These are phyloP conservation scores for Caryopteris hybrid DNA, from an alignment of 305 asterid species.

Conservation along the genomic window DNA sequence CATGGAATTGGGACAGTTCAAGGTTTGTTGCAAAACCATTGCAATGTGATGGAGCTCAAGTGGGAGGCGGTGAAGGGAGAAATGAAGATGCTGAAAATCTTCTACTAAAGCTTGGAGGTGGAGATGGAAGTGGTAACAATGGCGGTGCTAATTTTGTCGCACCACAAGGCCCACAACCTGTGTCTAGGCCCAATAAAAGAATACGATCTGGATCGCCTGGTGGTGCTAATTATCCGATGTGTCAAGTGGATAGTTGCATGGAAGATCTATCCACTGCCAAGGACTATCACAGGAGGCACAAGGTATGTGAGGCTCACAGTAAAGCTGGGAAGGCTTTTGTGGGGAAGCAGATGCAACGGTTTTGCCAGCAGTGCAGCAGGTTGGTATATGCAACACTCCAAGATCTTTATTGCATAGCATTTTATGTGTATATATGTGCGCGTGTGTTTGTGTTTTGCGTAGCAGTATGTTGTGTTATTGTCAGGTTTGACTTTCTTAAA, in stretches of 20 bases:
- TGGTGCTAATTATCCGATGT: conserved; percentile 53
- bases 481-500: not conserved
- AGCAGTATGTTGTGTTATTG: not conserved
- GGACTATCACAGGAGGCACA: conserved; percentile 85
- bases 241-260: conserved; percentile 80
- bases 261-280: conserved; percentile 71
- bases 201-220: conserved; percentile 82
- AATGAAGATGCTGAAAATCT: conserved; percentile 37
- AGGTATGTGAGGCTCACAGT: conserved; percentile 86
- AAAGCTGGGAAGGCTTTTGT: conserved; percentile 66
- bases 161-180: conserved; percentile 33
- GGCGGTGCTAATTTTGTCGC: conserved; percentile 26
- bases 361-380: conserved; percentile 91
- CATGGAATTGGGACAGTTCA: conserved; percentile 79
- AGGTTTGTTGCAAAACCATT: conserved; percentile 60
- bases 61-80: conserved; percentile 17
- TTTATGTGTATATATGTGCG: too few species aligned
- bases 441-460: too few species aligned
- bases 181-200: conserved; percentile 56
- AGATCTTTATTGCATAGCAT: not conserved
- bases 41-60: too few species aligned
- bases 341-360: conserved; percentile 75
- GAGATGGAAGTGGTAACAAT: conserved; percentile 21
- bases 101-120: conserved; percentile 48
- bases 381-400: conserved; percentile 15